Evolutionary conservation across 2,329 filamentous ascomycete species (phyloP), one percentile per base, ranked within the genome.

Genomic region (Pleomassaria siparia): DNA sequence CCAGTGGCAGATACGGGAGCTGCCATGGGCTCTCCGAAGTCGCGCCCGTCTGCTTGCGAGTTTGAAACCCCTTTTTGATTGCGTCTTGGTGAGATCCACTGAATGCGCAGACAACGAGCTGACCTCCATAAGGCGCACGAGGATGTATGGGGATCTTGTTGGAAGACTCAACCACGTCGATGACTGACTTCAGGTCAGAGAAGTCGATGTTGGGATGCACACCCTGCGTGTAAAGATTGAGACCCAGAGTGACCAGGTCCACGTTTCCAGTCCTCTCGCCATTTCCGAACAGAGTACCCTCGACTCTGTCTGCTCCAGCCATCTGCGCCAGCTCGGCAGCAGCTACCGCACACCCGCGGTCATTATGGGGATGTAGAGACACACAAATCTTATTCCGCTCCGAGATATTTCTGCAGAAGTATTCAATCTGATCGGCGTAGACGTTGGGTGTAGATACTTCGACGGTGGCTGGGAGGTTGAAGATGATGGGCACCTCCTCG

Each of bases 191-290:
- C 57, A 97, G 85, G 69, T 97, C 87, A 2, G 90, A 95, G 67
- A 97, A 95, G 76, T 97, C 91, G 58, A 97, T 83, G 9, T 87
- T 81, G 13, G 90, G 89, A 63, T 87, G 80, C 40, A 96, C 82
- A 46, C 92, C 92, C 71, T 97, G 92, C 0, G 91, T 96, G 73
- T 97, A 97, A 15, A 97, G 83, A 70, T 97, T 97, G 49, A 97
- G 79, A 24, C 84, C 94, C 46, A 97, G 80, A 26, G 91, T 97
- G 41, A 97, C 91, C 46, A 97, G 80, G 67, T 97, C 92, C 16
- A 96, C 91, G 63, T 97, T 97, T 54, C 92, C 94, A 0, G 92
- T 97, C 55, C 94, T 80, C 79, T 99, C 92, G 49, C 94, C 92
- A 60, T 97, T 97, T 43, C 91, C 91, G 66, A 96, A 95, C 30